Percentiles rank a stretch among this genome's conserved stretches.
Conservation (phyloP, 2,329 filamentous ascomycete genomes). For the Dendryphion nanum region DNA sequence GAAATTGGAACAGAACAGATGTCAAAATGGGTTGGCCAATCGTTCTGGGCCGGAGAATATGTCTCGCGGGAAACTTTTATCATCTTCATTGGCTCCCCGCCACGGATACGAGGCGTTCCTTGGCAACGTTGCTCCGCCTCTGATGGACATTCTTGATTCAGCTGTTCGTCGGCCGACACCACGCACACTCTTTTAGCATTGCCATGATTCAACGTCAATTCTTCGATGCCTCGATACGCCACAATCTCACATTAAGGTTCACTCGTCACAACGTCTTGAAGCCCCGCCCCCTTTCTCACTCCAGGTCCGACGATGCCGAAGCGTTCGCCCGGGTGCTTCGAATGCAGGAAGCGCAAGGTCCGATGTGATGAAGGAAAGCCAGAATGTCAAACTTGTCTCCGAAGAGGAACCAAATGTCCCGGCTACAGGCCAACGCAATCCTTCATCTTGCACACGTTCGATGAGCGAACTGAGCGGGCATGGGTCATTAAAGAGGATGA, state of each 20-base stretch:
- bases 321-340: slow-evolving; percentile 36
- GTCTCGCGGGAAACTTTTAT: too few species aligned
- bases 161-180: neutral
- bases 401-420: slow-evolving; percentile 35
- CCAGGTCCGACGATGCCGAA: slow-evolving; percentile 28
- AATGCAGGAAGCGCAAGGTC: slow-evolving; percentile 38
- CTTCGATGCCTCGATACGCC: neutral
- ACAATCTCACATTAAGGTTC: neutral
- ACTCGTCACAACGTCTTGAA: neutral
- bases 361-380: slow-evolving; percentile 37
- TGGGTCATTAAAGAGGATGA: slow-evolving; percentile 36
- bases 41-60: too few species aligned
- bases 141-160: neutral
- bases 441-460: slow-evolving; percentile 36
- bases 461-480: slow-evolving; percentile 24
- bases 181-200: neutral
- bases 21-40: too few species aligned
- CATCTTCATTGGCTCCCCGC: too few species aligned
- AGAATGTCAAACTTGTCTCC: slow-evolving; percentile 34
- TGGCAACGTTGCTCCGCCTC: neutral
- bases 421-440: slow-evolving; percentile 35
- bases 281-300: neutral
- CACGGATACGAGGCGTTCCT: slow-evolving; percentile 4
- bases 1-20: too few species aligned
- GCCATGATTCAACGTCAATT: neutral